phyloP scores from a whole-genome alignment of 1,284 basidiomycete genomes.

The Xerocomus amazonicus region DNA sequence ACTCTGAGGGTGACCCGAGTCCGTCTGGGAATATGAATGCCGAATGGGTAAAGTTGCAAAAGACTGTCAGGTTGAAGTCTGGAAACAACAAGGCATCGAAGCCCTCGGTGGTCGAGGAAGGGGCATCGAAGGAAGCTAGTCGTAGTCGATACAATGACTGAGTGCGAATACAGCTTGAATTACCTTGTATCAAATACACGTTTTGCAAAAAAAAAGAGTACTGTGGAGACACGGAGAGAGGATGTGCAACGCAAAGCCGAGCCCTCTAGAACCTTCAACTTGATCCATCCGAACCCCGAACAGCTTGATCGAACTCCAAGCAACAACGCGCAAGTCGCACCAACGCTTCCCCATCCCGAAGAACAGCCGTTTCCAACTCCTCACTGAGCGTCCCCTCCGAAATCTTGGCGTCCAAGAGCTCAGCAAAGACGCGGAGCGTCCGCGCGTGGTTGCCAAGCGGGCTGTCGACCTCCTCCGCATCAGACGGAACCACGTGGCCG shows the following conservation, averaged over 20 bases:
- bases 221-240: background rate
- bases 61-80: conserved; percentile 63
- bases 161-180: conserved; percentile 4
- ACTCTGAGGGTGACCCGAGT: conserved; percentile 64
- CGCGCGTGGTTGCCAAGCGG: conserved; percentile 9
- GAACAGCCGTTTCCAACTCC: conserved; percentile 21
- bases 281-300: conserved; percentile 11
- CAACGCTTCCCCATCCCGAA: conserved; percentile 24
- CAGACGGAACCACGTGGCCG: background rate
- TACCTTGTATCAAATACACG: conserved; percentile 7
- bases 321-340: conserved; percentile 21
- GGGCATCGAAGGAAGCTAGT: too few species aligned
- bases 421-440: conserved; percentile 16
- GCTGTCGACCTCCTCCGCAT: background rate
- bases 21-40: conserved; percentile 72
- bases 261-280: background rate
- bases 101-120: conserved; percentile 30
- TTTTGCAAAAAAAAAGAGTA: background rate
- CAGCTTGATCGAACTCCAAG: conserved; percentile 19
- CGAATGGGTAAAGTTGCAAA: conserved; percentile 59
- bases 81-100: conserved; percentile 58
- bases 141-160: conserved; percentile 62
- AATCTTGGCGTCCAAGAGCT: conserved; percentile 13
- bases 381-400: conserved; percentile 9
- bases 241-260: conserved; percentile 1